Percentiles rank a stretch among this genome's conserved stretches.
Conservation (phyloP, 1,284 basidiomycete genomes). For the Clitocybe nebularis region DNA sequence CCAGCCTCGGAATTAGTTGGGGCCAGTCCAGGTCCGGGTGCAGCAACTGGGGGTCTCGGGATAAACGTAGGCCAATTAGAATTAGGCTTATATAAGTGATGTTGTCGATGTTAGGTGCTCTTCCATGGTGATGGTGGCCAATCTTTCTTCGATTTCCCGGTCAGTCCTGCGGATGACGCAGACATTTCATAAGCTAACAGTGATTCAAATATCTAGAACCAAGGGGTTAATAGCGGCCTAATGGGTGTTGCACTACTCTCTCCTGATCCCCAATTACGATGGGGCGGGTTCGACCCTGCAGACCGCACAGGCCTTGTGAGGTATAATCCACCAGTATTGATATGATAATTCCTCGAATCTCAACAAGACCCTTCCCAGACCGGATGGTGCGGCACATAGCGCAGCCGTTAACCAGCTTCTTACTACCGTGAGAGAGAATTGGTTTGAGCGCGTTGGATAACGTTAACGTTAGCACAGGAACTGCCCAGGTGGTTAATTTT, state of each 20-base stretch:
- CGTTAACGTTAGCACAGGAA: slow-evolving; percentile 7
- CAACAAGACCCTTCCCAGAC: slow-evolving; percentile 8
- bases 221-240: slow-evolving; percentile 22
- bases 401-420: slow-evolving; percentile 21
- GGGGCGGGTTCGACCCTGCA: slow-evolving; percentile 21
- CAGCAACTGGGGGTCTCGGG: slow-evolving; percentile 15
- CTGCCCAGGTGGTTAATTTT: slow-evolving; percentile 21
- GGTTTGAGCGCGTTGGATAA: not conserved
- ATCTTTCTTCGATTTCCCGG: slow-evolving; percentile 24
- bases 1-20: slow-evolving; percentile 20
- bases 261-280: slow-evolving; percentile 19
- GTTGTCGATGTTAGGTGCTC: slow-evolving; percentile 11
- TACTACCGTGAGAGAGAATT: slow-evolving; percentile 13
- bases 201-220: too few relatives aligned
- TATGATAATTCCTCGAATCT: too few relatives aligned
- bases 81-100: not conserved
- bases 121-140: slow-evolving; percentile 26
- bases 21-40: slow-evolving; percentile 8
- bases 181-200: too few relatives aligned
- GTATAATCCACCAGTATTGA: too few relatives aligned
- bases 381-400: slow-evolving; percentile 21
- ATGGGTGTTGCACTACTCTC: slow-evolving; percentile 25
- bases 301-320: slow-evolving; percentile 16
- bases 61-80: slow-evolving; percentile 14
- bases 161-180: too few relatives aligned